Base-by-base conservation (phyloP, 225 moss, liverwort and hornwort species). In the Straminergon stramineum region DNA sequence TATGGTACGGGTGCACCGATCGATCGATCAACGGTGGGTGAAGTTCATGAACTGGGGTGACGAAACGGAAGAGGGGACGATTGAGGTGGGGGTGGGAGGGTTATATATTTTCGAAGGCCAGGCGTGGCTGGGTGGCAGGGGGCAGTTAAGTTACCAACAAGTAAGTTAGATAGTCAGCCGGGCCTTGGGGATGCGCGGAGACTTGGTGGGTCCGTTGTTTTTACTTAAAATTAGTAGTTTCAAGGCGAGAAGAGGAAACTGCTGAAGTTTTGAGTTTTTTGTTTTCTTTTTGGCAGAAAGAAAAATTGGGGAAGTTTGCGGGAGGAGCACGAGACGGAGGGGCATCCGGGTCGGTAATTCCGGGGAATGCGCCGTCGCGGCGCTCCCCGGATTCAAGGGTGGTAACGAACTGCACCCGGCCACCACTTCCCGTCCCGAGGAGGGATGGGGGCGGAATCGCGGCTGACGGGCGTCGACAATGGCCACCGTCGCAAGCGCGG, bases 291-390 rank as follows among this genome's bases (percentile, higher is more conserved):
- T 3, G 32, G 53, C 21, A 55, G 31, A 10, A 53, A 6, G 34
- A 23, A 74, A 75, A 56, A 81, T 37, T 55, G 78, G 14, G 34
- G 58, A 28, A 81, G 57, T 56, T 57, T 56, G 35, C 18, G 41
- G 81, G 17, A 74, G 34, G 37, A 5, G 68, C 35, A 17, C 17
- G 87, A 71, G 39, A 5, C 26, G 84, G 73, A 63, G 90, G 48
- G 12, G 91, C 81, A 48, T 34, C 56, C 30, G 90, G 91, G 91
- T 93, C 93, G 91, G 91, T 91, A 88, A 93, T 83, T 91, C 93
- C 93, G 90, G 88, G 83, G 80, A 86, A 86, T 85, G 82, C 91
- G 88, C 92, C 89, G 91, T 75, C 73, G 79, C 89, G 51, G 75
- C 66, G 91, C 76, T 89, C 37, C 58, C 41, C 74, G 89, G 53